phyloP scores from a whole-genome alignment of 1,284 basidiomycete genomes.

The Anthracocystis walkeri region DNA sequence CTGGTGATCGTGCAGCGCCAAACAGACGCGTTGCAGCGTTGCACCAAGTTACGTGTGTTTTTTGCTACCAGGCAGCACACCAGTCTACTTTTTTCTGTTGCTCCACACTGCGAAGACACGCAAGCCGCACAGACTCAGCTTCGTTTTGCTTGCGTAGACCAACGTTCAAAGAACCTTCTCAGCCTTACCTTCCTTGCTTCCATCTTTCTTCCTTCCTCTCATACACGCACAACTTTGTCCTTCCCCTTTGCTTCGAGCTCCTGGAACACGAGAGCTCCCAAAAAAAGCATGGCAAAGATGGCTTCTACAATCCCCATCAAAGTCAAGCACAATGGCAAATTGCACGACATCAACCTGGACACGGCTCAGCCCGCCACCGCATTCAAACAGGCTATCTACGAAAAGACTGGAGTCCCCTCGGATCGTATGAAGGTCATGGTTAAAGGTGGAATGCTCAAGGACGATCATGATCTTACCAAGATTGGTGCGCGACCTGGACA shows the following conservation, averaged over 20 bases:
- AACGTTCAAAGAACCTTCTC: no score
- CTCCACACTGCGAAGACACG: not conserved
- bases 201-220: not conserved
- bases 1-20: conserved; percentile 2
- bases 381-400: conserved; percentile 86
- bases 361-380: conserved; percentile 76
- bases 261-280: not conserved
- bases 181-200: not conserved
- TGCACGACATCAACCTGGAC: conserved; percentile 73
- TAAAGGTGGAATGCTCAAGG: conserved; percentile 87
- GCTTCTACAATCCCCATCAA: conserved; percentile 73
- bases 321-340: conserved; percentile 91
- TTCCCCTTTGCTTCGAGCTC: not conserved
- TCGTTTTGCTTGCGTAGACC: not conserved
- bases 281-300: conserved; percentile 65
- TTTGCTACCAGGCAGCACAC: not conserved
- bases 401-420: conserved; percentile 83
- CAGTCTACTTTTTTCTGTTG: not conserved
- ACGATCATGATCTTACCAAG: conserved; percentile 86
- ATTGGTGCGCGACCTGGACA: conserved; percentile 78
- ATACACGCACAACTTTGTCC: not conserved
- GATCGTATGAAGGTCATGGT: conserved; percentile 98
- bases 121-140: not conserved
- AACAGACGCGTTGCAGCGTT: not conserved
- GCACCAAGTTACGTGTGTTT: not conserved